Conservation (phyloP, 805 yeast species). For the Wickerhamiella nectarea region DNA sequence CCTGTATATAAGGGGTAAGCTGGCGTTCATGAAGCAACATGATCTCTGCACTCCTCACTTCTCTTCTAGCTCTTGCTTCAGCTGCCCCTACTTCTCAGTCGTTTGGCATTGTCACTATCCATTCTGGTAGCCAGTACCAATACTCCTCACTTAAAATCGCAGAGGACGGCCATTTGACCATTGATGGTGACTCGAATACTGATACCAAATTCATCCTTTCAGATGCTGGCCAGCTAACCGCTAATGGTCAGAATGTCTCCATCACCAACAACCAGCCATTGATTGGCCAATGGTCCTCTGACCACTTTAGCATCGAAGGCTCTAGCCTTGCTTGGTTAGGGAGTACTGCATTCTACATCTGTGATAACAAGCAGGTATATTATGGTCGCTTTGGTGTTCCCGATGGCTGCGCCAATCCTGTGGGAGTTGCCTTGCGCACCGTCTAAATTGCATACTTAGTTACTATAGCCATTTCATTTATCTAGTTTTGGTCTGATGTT, state of each 20-base stretch:
- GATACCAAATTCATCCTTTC: too few species aligned
- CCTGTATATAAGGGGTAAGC: too few species aligned
- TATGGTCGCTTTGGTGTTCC: too few species aligned
- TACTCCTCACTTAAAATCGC: not conserved
- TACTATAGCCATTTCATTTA: too few species aligned
- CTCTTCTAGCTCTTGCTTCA: not conserved
- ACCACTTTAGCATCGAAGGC: not conserved
- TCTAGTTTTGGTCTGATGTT: too few species aligned
- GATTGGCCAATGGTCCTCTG: not conserved
- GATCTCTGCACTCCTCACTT: not conserved
- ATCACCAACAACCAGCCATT: not conserved
- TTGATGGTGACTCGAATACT: not conserved
- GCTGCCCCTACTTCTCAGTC: not conserved
- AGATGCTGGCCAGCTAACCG: not conserved
- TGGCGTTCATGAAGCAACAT: too few species aligned
- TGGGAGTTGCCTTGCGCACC: too few species aligned
- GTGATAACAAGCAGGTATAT: not conserved
- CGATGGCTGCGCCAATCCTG: too few species aligned
- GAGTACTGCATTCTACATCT: not conserved
- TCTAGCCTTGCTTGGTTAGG: not conserved
- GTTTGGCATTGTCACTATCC: not conserved
- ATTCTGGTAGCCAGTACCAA: slow-evolving; percentile 1
- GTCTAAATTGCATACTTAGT: too few species aligned
- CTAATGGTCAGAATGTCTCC: not conserved
- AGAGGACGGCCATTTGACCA: not conserved